Evolutionary conservation across 805 yeast species (phyloP).

Genomic region (Lachancea sp.): DNA sequence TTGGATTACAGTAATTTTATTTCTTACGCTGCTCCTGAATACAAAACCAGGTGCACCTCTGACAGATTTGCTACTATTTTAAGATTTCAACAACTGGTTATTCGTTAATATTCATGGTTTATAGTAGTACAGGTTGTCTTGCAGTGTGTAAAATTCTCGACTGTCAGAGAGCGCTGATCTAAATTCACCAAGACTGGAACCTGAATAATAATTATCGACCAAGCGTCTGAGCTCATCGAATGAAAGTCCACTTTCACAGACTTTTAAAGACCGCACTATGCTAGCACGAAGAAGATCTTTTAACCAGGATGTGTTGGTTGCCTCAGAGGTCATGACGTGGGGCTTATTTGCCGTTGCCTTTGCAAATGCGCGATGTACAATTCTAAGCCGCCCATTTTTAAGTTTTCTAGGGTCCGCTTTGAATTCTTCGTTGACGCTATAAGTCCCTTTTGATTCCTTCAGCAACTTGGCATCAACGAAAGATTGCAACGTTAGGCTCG

Average conservation of each 20-base stretch:
- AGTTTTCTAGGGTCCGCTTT: conserved; percentile 20
- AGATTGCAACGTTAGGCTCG: conserved; percentile 17
- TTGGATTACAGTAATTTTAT: too few relatives aligned
- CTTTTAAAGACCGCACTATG: conserved; percentile 24
- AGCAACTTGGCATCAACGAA: conserved; percentile 18
- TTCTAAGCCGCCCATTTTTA: conserved; percentile 20
- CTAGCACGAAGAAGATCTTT: conserved; percentile 26
- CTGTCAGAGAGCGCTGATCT: conserved; percentile 24
- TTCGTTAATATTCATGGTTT: conserved; percentile 2
- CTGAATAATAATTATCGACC: conserved; percentile 16
- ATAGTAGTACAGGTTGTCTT: conserved; percentile 5
- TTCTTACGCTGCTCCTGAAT: too few relatives aligned
- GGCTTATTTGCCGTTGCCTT: background rate
- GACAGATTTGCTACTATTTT: too few relatives aligned
- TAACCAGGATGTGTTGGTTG: conserved; percentile 20
- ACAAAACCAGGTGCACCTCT: too few relatives aligned
- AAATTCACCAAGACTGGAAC: conserved; percentile 31
- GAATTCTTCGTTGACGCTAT: conserved; percentile 18
- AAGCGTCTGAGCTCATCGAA: conserved; percentile 11
- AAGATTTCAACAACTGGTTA: too few relatives aligned
- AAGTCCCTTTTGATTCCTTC: conserved; percentile 7
- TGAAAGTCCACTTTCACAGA: conserved; percentile 9
- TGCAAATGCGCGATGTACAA: conserved; percentile 7
- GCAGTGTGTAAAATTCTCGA: conserved; percentile 6
- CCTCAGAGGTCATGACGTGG: background rate